Conservation (phyloP, 345 rosid species). For the Eucalyptus sp. region DNA sequence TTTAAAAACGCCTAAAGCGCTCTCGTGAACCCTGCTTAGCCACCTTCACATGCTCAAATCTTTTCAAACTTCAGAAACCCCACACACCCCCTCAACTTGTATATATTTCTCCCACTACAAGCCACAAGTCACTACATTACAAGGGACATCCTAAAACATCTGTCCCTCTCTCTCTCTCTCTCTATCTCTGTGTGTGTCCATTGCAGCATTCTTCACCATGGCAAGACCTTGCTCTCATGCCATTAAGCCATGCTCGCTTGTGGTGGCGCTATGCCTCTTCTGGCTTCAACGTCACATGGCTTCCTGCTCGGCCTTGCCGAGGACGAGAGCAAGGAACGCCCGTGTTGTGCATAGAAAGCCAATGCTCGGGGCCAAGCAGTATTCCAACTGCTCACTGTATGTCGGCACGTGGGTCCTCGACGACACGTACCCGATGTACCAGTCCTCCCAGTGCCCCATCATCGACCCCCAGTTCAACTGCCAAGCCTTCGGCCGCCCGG, state of each 20-base stretch:
- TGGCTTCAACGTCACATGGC: neutral
- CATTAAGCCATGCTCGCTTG: neutral
- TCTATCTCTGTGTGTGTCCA: neutral
- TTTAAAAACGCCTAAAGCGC: neutral
- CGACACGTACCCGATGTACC: neutral
- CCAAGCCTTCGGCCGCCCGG: slow-evolving; percentile 6
- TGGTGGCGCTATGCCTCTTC: neutral
- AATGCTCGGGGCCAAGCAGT: neutral
- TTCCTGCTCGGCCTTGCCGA: neutral
- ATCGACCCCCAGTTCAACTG: slow-evolving; percentile 9
- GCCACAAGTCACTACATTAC: neutral
- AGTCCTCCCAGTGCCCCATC: slow-evolving; percentile 2
- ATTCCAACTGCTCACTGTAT: neutral
- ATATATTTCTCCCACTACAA: neutral
- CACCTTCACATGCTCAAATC: neutral
- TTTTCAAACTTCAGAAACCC: neutral
- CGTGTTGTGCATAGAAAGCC: neutral
- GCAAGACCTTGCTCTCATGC: neutral
- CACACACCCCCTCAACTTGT: neutral
- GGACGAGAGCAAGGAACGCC: neutral
- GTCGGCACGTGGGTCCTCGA: slow-evolving; percentile 3
- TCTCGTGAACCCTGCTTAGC: neutral
- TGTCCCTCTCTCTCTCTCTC: neutral
- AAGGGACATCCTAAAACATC: neutral
- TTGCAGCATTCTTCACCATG: neutral